These are phyloP conservation scores for Emericellopsis atlantica DNA, from an alignment of 2,329 filamentous ascomycete species.

Conservation along the genomic window DNA sequence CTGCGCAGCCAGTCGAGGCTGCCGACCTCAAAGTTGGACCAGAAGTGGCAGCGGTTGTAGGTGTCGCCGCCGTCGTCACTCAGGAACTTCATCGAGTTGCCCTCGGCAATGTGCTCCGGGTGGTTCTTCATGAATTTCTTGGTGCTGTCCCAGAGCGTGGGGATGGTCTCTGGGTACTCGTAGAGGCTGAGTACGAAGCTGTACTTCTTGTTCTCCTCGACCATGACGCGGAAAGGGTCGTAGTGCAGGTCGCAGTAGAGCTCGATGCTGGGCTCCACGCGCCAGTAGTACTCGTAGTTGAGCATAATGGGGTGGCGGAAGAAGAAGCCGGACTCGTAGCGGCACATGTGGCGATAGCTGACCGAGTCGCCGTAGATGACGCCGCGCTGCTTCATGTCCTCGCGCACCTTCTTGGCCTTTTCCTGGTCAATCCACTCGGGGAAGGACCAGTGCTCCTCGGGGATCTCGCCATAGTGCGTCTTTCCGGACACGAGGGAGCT, in stretches of 20 bases:
- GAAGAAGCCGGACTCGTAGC: constrained; percentile 98
- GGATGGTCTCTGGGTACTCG: constrained; percentile 94
- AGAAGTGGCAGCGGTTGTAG: constrained; percentile 98
- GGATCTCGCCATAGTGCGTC: constrained; percentile 82
- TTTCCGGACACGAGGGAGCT: constrained; percentile 81
- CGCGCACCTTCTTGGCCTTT: constrained; percentile 76
- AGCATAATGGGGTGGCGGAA: constrained; percentile 89
- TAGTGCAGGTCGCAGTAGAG: constrained; percentile 93
- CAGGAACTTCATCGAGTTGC: constrained; percentile 82
- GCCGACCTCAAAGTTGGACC: constrained; percentile 98
- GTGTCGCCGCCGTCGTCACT: constrained; percentile 83
- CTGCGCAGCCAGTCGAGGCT: constrained; percentile 89
- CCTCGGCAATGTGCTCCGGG: constrained; percentile 74
- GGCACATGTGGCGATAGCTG: constrained; percentile 98
- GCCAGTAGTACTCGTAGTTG: constrained; percentile 99
- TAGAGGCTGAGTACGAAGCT: constrained; percentile 91
- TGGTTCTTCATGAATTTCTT: constrained; percentile 89
- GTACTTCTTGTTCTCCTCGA: constrained; percentile 95
- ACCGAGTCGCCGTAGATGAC: constrained; percentile 97
- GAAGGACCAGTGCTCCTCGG: constrained; percentile 93
- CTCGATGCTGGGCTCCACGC: constrained; percentile 93
- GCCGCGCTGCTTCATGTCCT: constrained; percentile 88
- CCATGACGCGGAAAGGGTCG: constrained; percentile 94
- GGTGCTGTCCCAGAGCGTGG: constrained; percentile 86
- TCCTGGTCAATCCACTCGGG: constrained; percentile 93